These are phyloP conservation scores for Acmispon strigosus DNA, from an alignment of 306 rosid genomes.

Conservation along the genomic window DNA sequence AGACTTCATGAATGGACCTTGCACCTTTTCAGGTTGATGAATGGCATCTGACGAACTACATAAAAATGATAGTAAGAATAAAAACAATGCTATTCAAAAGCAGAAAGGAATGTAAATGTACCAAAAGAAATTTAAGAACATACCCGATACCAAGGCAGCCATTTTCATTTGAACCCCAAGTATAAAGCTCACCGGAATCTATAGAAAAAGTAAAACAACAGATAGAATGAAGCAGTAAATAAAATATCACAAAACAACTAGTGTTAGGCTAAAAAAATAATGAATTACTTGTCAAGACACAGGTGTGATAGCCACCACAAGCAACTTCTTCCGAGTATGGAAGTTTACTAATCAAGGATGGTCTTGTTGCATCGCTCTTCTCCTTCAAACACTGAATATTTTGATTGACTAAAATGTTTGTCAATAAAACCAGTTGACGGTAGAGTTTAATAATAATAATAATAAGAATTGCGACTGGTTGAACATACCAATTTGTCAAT, in stretches of 20 bases:
- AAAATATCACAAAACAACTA: slow-evolving; percentile 1
- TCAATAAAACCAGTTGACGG: not conserved
- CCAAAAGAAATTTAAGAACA: slow-evolving; percentile 11
- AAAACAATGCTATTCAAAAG: slow-evolving; percentile 5
- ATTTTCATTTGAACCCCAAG: slow-evolving; percentile 99
- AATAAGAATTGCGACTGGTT: not conserved
- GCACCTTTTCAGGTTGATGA: slow-evolving; percentile 76
- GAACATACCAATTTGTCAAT: slow-evolving; percentile 57
- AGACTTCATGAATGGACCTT: slow-evolving; percentile 67
- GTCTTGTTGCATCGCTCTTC: slow-evolving; percentile 41
- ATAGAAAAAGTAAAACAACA: slow-evolving; percentile 6
- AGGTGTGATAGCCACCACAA: slow-evolving; percentile 94
- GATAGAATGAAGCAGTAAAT: slow-evolving; percentile 14
- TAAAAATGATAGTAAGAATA: not conserved
- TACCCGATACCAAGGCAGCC: slow-evolving; percentile 98
- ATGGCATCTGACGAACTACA: slow-evolving; percentile 55
- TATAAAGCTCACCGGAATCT: slow-evolving; percentile 78
- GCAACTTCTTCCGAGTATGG: slow-evolving; percentile 72
- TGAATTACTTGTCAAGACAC: slow-evolving; percentile 75
- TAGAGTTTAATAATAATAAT: not conserved
- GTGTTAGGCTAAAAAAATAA: slow-evolving; percentile 20
- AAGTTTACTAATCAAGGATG: slow-evolving; percentile 48
- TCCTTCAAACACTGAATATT: slow-evolving; percentile 47
- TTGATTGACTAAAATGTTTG: slow-evolving; percentile 10
- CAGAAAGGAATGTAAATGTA: not conserved